phyloP scores from a whole-genome alignment of 2,329 filamentous ascomycete species.

The Ophiobolus disseminans region DNA sequence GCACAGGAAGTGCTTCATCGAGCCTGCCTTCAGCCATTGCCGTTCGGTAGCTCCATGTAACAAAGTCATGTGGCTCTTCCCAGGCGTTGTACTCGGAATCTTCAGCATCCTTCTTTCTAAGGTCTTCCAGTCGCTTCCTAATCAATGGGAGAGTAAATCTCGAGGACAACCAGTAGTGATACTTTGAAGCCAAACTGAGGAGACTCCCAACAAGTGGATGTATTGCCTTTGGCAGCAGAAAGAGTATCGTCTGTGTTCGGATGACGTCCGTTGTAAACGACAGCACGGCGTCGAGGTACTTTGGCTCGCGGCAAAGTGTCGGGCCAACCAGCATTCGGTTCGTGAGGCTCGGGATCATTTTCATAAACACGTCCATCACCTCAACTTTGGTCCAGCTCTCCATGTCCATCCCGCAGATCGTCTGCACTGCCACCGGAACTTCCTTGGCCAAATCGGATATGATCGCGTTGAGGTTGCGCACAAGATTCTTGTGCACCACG shows the following conservation, averaged over 20 bases:
- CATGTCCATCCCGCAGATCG: constrained; percentile 48
- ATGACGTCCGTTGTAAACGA: constrained; percentile 59
- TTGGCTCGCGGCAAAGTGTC: constrained; percentile 55
- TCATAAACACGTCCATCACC: constrained; percentile 45
- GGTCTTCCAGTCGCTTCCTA: constrained; percentile 56
- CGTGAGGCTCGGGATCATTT: constrained; percentile 50
- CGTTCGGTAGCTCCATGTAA: constrained; percentile 64
- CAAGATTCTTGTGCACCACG: constrained; percentile 51
- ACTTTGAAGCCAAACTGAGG: constrained; percentile 55
- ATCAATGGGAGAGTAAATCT: constrained; percentile 58
- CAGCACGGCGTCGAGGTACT: constrained; percentile 57
- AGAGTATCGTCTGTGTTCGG: constrained; percentile 47
- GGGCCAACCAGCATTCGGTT: constrained; percentile 56
- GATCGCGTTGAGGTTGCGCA: constrained; percentile 48
- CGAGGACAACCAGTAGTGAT: constrained; percentile 56
- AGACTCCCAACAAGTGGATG: constrained; percentile 60
- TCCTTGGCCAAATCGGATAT: constrained; percentile 51
- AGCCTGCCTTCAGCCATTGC: constrained; percentile 54
- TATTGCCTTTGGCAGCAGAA: constrained; percentile 57
- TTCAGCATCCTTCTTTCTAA: constrained; percentile 52
- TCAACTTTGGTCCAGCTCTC: constrained; percentile 47
- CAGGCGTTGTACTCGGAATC: constrained; percentile 53
- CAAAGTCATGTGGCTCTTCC: constrained; percentile 61
- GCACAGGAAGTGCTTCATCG: constrained; percentile 56
- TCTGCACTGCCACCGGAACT: constrained; percentile 40